Evolutionary conservation across 2,329 filamentous ascomycete genomes (phyloP).

Genomic region (Neopestalotiopsis rosae): DNA sequence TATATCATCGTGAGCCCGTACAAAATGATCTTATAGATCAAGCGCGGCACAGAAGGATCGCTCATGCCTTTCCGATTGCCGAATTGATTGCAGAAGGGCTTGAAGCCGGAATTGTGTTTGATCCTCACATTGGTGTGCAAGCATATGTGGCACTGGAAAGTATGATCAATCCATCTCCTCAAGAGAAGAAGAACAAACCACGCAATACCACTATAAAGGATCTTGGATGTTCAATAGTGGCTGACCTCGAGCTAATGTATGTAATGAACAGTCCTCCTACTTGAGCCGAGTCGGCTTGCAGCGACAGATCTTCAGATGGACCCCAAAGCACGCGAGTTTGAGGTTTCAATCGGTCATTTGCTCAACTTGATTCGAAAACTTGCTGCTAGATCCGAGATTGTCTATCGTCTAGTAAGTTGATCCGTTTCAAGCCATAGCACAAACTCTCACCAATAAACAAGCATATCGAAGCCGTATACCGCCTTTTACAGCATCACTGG

Average conservation of each 20-base stretch:
- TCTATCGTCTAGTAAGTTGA: not conserved
- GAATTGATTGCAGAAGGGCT: not conserved
- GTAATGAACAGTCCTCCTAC: not conserved
- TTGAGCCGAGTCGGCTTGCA: not conserved
- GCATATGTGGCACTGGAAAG: not conserved
- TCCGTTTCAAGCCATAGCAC: not conserved
- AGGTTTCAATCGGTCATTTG: not conserved
- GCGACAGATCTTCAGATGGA: not conserved
- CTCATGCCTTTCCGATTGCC: not conserved
- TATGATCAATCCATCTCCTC: not conserved
- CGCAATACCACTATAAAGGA: no score
- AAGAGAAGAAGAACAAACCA: no score
- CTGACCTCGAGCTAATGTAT: not conserved
- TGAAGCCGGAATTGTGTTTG: not conserved
- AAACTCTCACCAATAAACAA: not conserved
- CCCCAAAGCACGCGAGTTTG: not conserved
- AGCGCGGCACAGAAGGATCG: not conserved
- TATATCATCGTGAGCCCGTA: not conserved
- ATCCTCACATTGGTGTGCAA: not conserved
- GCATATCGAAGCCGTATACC: not conserved
- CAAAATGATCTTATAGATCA: not conserved
- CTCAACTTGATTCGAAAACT: not conserved
- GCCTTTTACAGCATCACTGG: not conserved
- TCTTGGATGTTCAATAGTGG: no score
- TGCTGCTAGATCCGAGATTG: not conserved